Conservation (phyloP, 1,284 basidiomycete genomes). For the Cutaneotrichosporon sp. region DNA sequence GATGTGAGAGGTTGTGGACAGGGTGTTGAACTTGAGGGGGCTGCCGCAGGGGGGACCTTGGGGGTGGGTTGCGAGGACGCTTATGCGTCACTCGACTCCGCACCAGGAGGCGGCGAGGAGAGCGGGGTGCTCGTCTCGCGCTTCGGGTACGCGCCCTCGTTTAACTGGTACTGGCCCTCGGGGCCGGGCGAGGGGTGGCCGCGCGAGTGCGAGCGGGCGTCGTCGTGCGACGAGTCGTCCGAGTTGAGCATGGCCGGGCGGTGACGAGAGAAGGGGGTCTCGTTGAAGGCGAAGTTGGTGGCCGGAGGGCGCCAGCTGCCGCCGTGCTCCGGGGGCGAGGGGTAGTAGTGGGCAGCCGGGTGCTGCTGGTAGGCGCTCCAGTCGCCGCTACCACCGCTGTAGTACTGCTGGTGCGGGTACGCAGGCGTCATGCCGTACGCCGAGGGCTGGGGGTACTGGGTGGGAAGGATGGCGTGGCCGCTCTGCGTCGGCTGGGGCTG, state of each 20-base stretch:
- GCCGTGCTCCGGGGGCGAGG: slow-evolving; percentile 1
- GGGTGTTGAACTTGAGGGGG: background rate
- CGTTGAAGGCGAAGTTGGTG: background rate
- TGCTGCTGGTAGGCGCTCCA: slow-evolving; percentile 1
- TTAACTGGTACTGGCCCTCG: background rate
- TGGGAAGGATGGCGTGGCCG: slow-evolving; percentile 1
- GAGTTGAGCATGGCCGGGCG: background rate
- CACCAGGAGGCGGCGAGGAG: background rate
- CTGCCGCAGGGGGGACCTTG: background rate
- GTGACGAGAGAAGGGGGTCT: background rate
- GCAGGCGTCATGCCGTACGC: background rate
- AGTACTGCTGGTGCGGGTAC: background rate
- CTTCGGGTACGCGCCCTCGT: background rate
- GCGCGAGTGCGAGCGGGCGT: background rate
- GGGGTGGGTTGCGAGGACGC: background rate
- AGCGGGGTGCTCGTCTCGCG: slow-evolving; percentile 4
- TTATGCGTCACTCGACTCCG: background rate
- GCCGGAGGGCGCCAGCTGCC: background rate
- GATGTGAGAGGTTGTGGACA: background rate
- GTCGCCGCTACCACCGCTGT: background rate
- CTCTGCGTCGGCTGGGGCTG: background rate
- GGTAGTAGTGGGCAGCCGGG: slow-evolving; percentile 1
- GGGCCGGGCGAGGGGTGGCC: background rate
- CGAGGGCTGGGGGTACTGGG: slow-evolving; percentile 2
- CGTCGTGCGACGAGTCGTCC: background rate